Conservation (phyloP, 73 alveolate genomes). For the Tetrahymena elliotti region DNA sequence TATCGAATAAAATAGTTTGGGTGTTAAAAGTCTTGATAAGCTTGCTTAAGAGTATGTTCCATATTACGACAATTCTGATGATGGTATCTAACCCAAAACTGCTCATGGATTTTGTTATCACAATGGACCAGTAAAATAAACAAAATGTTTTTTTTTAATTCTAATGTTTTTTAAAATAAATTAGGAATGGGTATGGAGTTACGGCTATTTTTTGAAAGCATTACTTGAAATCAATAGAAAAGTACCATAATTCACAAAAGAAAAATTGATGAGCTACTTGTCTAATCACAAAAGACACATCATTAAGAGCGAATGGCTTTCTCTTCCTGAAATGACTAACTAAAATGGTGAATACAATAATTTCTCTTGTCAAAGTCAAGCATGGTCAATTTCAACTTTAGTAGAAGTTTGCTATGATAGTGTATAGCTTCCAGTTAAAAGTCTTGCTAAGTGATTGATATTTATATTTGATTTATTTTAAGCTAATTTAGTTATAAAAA, state of each 20-base stretch:
- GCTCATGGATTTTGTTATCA: constrained; percentile 59
- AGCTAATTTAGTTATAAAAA: not conserved
- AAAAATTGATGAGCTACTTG: constrained; percentile 21
- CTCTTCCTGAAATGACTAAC: constrained; percentile 53
- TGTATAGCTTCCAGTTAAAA: not conserved
- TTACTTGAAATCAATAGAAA: constrained; percentile 10
- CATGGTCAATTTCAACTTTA: constrained; percentile 50
- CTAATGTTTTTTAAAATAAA: not conserved
- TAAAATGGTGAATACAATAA: constrained; percentile 41
- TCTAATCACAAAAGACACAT: constrained; percentile 5
- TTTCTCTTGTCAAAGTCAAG: constrained; percentile 45
- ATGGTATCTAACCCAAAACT: constrained; percentile 8
- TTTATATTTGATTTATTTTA: not conserved
- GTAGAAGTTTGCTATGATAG: constrained; percentile 40
- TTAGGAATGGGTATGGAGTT: constrained; percentile 51
- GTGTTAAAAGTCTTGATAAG: constrained; percentile 42
- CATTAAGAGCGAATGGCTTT: constrained; percentile 15
- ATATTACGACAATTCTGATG: constrained; percentile 48
- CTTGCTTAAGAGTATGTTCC: constrained; percentile 27
- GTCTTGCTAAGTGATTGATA: not conserved
- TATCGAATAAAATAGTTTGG: constrained; percentile 24
- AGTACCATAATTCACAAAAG: not conserved
- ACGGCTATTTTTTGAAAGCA: constrained; percentile 45
- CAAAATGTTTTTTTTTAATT: not conserved
- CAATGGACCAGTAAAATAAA: constrained; percentile 47